These are phyloP conservation scores for Gastrolobium villosum DNA, from an alignment of 306 rosid species.

Conservation along the genomic window DNA sequence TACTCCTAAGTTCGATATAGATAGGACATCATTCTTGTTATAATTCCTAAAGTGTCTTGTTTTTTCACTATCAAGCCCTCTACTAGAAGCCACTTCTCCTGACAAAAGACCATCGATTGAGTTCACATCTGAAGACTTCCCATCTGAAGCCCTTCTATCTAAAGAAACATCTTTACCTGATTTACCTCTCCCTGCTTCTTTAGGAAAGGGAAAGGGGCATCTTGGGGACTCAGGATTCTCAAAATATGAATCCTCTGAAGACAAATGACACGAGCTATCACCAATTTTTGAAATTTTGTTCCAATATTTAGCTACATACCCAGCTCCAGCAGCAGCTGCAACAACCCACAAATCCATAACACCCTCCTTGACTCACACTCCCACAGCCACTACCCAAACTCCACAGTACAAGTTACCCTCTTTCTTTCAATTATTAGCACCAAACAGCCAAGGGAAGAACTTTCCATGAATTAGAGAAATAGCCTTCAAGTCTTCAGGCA, in stretches of 20 bases:
- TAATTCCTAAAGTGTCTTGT: slow-evolving; percentile 26
- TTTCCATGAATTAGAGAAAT: slow-evolving; percentile 55
- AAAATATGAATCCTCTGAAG: slow-evolving; percentile 55
- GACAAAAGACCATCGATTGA: slow-evolving; percentile 46
- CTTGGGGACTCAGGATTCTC: slow-evolving; percentile 54
- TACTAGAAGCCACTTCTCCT: slow-evolving; percentile 54
- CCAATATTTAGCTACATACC: slow-evolving; percentile 84
- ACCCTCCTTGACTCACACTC: slow-evolving; percentile 42
- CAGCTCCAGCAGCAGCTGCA: slow-evolving; percentile 86
- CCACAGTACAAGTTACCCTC: slow-evolving; percentile 52
- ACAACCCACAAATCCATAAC: slow-evolving; percentile 90
- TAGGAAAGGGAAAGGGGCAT: slow-evolving; percentile 20
- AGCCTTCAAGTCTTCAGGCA: slow-evolving; percentile 30
- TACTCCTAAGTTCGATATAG: slow-evolving; percentile 55
- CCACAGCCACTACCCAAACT: slow-evolving; percentile 55
- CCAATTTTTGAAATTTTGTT: slow-evolving; percentile 48
- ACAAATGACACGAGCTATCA: slow-evolving; percentile 44
- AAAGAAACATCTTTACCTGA: slow-evolving; percentile 44
- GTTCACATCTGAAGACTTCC: slow-evolving; percentile 39
- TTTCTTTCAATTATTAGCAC: slow-evolving; percentile 53
- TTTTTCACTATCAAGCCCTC: slow-evolving; percentile 52
- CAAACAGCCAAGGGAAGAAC: slow-evolving; percentile 48
- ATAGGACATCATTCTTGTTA: slow-evolving; percentile 51
- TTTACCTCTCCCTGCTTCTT: slow-evolving; percentile 44
- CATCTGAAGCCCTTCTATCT: slow-evolving; percentile 49